A percentile compares a stretch with the other conserved stretches of the same genome.
phyloP scores from a whole-genome alignment of 495 filamentous ascomycete species.

The Aspergillus steynii region DNA sequence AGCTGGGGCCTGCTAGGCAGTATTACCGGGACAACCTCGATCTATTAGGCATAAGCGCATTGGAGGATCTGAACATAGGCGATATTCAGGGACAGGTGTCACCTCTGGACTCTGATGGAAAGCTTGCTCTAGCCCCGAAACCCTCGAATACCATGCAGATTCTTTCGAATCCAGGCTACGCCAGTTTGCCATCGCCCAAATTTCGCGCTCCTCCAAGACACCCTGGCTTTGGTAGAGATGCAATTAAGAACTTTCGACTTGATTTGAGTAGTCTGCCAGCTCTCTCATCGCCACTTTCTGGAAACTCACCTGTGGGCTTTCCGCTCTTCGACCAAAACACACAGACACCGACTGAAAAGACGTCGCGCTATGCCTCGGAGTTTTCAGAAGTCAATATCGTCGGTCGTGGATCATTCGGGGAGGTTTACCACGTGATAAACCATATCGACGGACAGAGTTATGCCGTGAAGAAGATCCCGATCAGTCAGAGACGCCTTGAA shows the following conservation, averaged over 20 bases:
- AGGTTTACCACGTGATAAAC: conserved; percentile 53
- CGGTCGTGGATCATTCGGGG: conserved; percentile 54
- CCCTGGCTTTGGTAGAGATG: conserved; percentile 18
- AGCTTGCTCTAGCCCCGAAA: conserved; percentile 28
- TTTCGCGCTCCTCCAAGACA: conserved; percentile 13
- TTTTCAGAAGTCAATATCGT: conserved; percentile 46
- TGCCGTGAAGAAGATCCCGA: conserved; percentile 55
- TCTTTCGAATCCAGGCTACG: conserved; percentile 2
- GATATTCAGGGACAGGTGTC: conserved; percentile 16
- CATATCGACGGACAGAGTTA: conserved; percentile 53
- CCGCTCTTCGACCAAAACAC: conserved; percentile 32
- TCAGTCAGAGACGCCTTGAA: conserved; percentile 47
- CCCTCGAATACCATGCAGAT: conserved; percentile 13
- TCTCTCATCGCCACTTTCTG: conserved; percentile 30
- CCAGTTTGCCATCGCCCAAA: conserved; percentile 10
- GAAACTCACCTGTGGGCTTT: conserved; percentile 38
- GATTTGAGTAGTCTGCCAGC: conserved; percentile 21
- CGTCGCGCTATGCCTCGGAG: conserved; percentile 45
- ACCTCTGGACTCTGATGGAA: conserved; percentile 19
- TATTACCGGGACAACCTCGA: conserved; percentile 48
- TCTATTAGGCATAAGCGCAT: conserved; percentile 35
- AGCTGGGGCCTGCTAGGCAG: conserved; percentile 36
- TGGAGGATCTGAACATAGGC: conserved; percentile 38
- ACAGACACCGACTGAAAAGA: conserved; percentile 17
- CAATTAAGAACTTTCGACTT: conserved; percentile 27